These are phyloP conservation scores for Ganoderma lucidum DNA, from an alignment of 1,284 basidiomycete species.

Conservation along the genomic window DNA sequence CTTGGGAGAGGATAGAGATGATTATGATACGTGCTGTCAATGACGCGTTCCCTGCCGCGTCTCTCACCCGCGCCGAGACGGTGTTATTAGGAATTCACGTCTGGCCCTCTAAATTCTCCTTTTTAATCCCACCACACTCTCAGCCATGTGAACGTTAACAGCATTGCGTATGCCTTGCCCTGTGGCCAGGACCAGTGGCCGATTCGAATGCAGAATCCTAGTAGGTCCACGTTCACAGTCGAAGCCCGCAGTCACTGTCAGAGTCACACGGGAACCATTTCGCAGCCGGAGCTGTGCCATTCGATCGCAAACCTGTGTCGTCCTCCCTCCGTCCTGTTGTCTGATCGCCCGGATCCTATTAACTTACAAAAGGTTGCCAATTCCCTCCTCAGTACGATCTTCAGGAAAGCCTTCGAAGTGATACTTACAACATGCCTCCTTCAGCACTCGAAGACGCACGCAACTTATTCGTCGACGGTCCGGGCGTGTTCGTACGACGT, in stretches of 20 bases:
- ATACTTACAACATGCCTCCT: no score
- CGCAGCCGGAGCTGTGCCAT: not conserved
- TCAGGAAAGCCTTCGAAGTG: no score
- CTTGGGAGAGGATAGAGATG: not conserved
- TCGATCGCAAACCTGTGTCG: not conserved
- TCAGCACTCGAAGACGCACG: no score
- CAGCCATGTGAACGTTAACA: not conserved
- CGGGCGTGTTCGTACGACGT: no score
- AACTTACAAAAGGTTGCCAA: not conserved
- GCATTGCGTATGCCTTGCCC: not conserved
- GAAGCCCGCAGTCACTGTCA: not conserved
- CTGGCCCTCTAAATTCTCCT: not conserved
- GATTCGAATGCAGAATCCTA: not conserved
- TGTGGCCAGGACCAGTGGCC: not conserved
- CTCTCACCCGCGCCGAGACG: constrained; percentile 1
- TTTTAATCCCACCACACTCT: not conserved
- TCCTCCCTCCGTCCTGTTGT: not conserved
- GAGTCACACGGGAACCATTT: not conserved
- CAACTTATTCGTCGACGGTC: no score
- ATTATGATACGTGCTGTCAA: not conserved
- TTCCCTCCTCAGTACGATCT: no score
- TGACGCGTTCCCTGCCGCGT: not conserved
- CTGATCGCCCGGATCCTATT: not conserved
- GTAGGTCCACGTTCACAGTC: not conserved
- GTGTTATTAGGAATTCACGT: not conserved